Percentiles rank a stretch among this genome's conserved stretches.
These are phyloP conservation scores for Colletotrichum coccodes DNA, from an alignment of 2,329 filamentous ascomycete genomes.

Conservation along the genomic window DNA sequence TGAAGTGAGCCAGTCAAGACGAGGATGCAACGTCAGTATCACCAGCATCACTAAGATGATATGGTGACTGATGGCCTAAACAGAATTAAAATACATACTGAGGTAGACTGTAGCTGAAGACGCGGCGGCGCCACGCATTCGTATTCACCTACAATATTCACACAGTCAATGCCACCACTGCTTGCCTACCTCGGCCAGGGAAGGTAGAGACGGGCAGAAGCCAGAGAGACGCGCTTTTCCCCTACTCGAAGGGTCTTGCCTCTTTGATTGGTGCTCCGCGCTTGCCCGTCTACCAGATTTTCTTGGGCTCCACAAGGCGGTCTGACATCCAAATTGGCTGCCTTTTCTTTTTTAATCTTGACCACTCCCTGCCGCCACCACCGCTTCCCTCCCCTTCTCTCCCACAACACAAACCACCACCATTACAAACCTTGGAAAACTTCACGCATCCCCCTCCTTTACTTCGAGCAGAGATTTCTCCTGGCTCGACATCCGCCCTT, in stretches of 20 bases:
- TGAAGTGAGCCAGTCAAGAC: background rate
- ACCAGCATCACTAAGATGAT: background rate
- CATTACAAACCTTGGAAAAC: conserved; percentile 28
- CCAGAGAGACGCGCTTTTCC: conserved; percentile 6
- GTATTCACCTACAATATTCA: background rate
- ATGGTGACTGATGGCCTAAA: background rate
- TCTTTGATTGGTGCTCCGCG: conserved; percentile 27
- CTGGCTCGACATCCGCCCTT: background rate
- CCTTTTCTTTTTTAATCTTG: conserved; percentile 26
- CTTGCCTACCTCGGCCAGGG: background rate
- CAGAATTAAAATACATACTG: background rate
- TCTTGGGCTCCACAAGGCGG: conserved; percentile 31
- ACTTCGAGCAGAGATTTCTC: conserved; percentile 26
- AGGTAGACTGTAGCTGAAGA: background rate
- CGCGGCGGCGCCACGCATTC: background rate
- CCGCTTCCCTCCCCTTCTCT: conserved; percentile 27
- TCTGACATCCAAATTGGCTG: conserved; percentile 24
- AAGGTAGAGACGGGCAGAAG: background rate
- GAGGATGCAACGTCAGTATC: background rate
- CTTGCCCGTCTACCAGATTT: conserved; percentile 23
- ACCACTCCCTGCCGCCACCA: conserved; percentile 26
- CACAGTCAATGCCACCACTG: background rate
- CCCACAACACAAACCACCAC: conserved; percentile 32
- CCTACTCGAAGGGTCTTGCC: conserved; percentile 19
- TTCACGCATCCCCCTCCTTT: conserved; percentile 6